Evolutionary conservation across 768 basidiomycete genomes (phyloP), one percentile per base, ranked within the genome.

Genomic region (Dioszegia crocea): DNA sequence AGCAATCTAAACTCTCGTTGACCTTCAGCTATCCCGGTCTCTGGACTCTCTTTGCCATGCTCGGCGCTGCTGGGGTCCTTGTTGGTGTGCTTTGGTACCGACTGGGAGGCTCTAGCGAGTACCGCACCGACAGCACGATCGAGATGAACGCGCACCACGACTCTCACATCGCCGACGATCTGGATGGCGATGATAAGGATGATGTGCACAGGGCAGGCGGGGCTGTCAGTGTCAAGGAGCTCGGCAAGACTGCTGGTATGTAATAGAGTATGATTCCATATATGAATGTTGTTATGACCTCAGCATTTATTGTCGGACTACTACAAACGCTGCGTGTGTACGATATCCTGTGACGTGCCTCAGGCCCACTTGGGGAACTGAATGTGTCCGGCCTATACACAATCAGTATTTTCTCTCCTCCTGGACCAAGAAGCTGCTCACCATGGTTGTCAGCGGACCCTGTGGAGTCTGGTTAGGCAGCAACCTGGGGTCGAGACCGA

Each of bases 41-140:
- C 40, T 74, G 73, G 73, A 68, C 66, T 0, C 66, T 64, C 10
- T 74, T 74, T 52, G 63, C 60, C 24, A 59, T 71, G 57, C 24
- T 74, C 14, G 70, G 56, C 2, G 21, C 64, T 14, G 38, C 70
- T 3, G 54, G 43, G 2, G 0, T 64, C 43, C 40, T 71, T 36
- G 60, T 59, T 3, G 44, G 43, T 23, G 51, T 65, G 46, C 54
- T 74, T 0, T 74, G 73, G 73, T 71, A 45, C 59, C 63, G 53
- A 54, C 62, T 74, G 21, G 73, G 73, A 19, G 36, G 54, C 3
- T 65, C 67, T n/a, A 60, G 57, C 45, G 64, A 68, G 50, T 65
- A 68, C 43, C 50, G 66, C 44, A 33, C 14, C 33, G 54, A 56
- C n/a, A 36, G 39, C 21, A 24, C 17, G 19, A 51, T 58, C 17